Base-by-base conservation (phyloP, 1,284 basidiomycete genomes). In the Coriolopsis trogii region DNA sequence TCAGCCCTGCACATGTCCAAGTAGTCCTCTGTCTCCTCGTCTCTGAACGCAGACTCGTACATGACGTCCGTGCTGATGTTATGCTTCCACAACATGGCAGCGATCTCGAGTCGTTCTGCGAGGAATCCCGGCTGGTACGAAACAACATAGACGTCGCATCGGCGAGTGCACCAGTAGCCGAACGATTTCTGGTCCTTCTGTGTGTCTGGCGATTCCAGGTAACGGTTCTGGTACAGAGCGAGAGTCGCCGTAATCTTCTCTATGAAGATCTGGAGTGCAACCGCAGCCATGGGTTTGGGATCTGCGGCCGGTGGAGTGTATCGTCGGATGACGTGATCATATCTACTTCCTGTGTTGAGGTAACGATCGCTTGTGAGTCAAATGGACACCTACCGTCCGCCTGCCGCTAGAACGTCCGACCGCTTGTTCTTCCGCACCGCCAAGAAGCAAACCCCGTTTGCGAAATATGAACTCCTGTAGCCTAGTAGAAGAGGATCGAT, bases 11-110 rank as follows among this genome's bases (percentile, higher is more conserved):
- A 92, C 25, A 80, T 70, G 38, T 87, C 85, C 16, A 82, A 68
- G 58, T 87, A 77, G 49, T 79, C 82, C 67, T 88, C 86, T 53
- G 81, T 76, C 46, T 87, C 84, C 6, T 71, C 67, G 53, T 84
- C 82, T 2, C 73, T 72, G 36, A 91, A 67, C 9, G 81, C 85
- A 5, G 79, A 78, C 55, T 92, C 90, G 63, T 94, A 94, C 84
- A 93, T 92, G 54, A 95, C 71, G 69, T 95, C 93, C 0, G 91
- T 87, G 56, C 89, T 89, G 64, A 95, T 93, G 44, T 82, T 82
- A 61, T 91, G 78, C 56, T 84, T 78, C 92, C 93, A 95, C 21
- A 95, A 73, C 55, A 87, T 79, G 3, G 87, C 74, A 7, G 85
- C 87, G 13, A 93, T 78, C 63, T 94, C 89, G 18, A 94, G 77